Base-by-base conservation (phyloP, 441 rosid species). In the Pelargonium australe region DNA sequence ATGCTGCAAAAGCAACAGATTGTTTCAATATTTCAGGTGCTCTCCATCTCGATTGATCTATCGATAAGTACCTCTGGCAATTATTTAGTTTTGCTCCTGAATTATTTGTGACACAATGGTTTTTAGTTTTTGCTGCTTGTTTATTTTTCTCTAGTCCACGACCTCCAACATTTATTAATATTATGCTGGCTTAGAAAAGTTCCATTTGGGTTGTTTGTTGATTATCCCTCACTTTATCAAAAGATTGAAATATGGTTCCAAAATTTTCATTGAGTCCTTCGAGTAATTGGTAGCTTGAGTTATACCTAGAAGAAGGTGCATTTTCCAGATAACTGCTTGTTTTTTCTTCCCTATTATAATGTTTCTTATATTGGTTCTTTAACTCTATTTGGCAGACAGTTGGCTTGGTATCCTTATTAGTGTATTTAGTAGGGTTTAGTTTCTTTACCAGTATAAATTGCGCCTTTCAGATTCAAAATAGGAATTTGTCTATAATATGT, bases 21-120 rank as follows among this genome's bases (percentile, higher is more conserved):
- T 78, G 67, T 69, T 73, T 82, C 73, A 78, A 72, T 75, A 79
- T 72, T 45, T 74, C 71, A 83, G 97, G 97, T 91, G 69, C 73
- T 72, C 67, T 73, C 67, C 60, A 16, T 62, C 68, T 64, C 68
- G 31, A 14, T 69, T 58, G 43, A 51, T 12, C 49, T 53, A 53
- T 53, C 20, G 60, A 53, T 53, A 2, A 49, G 55, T 12, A 49
- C 55, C 55, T 49, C 55, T 49, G 0, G 6, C 60, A 16, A 9
- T 53, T 53, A 20, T 53, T 9, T 53, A 53, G 60, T 53, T 53
- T 47, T 43, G 16, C 43, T 45, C 5, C 63, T 67, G 17, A 57
- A 72, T 65, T 20, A 71, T 63, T 17, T 67, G 37, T 20, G 5
- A 4, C 25, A 45, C 28, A 70, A 11, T 31, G 53, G 65, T 61